phyloP scores from a whole-genome alignment of 2,329 filamentous ascomycete genomes.

The Huntiella decipiens region DNA sequence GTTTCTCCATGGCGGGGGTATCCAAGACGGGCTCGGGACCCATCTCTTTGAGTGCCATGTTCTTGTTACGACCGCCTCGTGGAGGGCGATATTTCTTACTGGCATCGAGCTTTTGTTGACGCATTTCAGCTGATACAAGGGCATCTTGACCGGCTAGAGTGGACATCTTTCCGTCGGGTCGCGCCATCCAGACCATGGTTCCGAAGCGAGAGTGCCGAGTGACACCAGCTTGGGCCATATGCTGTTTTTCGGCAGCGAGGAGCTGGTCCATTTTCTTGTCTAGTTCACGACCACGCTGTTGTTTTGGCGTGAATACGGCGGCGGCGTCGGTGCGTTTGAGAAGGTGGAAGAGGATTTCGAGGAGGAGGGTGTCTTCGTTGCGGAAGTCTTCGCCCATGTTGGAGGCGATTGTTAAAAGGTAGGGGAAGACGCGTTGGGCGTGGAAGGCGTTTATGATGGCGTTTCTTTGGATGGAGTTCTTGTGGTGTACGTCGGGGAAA shows the following conservation, averaged over 20 bases:
- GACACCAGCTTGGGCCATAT: conserved; percentile 59
- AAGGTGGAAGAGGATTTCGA: conserved; percentile 84
- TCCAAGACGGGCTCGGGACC: conserved; percentile 55
- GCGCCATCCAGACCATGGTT: conserved; percentile 91
- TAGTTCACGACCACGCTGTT: conserved; percentile 48
- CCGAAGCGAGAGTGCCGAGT: conserved; percentile 87
- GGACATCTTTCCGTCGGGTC: conserved; percentile 65
- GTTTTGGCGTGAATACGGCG: conserved; percentile 69
- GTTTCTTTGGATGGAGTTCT: conserved; percentile 49
- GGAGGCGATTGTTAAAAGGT: conserved; percentile 71
- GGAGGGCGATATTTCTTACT: conserved; percentile 83
- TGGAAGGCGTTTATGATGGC: conserved; percentile 77
- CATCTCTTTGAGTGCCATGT: conserved; percentile 53
- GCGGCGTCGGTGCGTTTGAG: conserved; percentile 74
- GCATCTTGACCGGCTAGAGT: conserved; percentile 80
- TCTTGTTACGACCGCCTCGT: conserved; percentile 39
- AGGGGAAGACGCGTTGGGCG: conserved; percentile 73
- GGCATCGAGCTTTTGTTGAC: conserved; percentile 74
- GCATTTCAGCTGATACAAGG: conserved; percentile 50
- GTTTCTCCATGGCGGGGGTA: conserved; percentile 50
- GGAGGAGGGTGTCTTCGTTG: conserved; percentile 67
- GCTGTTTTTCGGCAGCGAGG: conserved; percentile 66
- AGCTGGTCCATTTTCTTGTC: conserved; percentile 55
- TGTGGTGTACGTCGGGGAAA: conserved; percentile 68
- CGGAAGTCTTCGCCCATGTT: conserved; percentile 90